These are phyloP conservation scores for Anastatica hierochuntica DNA, from an alignment of 345 rosid species.

Conservation along the genomic window DNA sequence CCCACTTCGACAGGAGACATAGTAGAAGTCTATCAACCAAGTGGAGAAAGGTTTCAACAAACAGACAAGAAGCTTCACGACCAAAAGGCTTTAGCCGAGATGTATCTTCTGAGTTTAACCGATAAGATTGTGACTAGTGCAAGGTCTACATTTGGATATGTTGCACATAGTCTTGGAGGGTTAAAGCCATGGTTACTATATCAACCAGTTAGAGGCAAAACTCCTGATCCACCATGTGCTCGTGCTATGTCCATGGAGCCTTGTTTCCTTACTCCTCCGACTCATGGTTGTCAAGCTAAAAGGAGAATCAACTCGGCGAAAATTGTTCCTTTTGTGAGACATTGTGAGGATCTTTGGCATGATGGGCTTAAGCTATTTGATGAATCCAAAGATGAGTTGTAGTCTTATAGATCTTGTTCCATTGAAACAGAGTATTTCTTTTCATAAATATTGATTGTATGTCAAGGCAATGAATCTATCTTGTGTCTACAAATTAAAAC, in stretches of 20 bases:
- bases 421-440: background rate
- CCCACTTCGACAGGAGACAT: slow-evolving; percentile 28
- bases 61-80: slow-evolving; percentile 33
- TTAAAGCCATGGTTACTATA: slow-evolving; percentile 28
- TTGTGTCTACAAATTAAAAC: background rate
- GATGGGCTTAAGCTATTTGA: slow-evolving; percentile 31
- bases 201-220: slow-evolving; percentile 10
- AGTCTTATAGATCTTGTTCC: slow-evolving; percentile 6
- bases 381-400: slow-evolving; percentile 10
- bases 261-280: slow-evolving; percentile 30
- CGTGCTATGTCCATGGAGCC: slow-evolving; percentile 30
- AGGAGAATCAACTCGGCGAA: background rate
- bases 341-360: slow-evolving; percentile 29
- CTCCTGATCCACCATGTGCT: slow-evolving; percentile 32
- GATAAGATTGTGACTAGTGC: slow-evolving; percentile 44
- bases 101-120: slow-evolving; percentile 43
- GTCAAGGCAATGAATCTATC: background rate
- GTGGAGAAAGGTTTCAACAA: slow-evolving; percentile 45
- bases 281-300: slow-evolving; percentile 21
- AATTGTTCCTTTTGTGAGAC: slow-evolving; percentile 26
- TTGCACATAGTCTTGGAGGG: slow-evolving; percentile 46
- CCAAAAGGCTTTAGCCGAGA: slow-evolving; percentile 49
- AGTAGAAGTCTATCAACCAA: slow-evolving; percentile 36
- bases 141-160: slow-evolving; percentile 53
- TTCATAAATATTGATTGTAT: background rate